Conservation (phyloP, 2,329 filamentous ascomycete species). For the Aspergillus proliferans region DNA sequence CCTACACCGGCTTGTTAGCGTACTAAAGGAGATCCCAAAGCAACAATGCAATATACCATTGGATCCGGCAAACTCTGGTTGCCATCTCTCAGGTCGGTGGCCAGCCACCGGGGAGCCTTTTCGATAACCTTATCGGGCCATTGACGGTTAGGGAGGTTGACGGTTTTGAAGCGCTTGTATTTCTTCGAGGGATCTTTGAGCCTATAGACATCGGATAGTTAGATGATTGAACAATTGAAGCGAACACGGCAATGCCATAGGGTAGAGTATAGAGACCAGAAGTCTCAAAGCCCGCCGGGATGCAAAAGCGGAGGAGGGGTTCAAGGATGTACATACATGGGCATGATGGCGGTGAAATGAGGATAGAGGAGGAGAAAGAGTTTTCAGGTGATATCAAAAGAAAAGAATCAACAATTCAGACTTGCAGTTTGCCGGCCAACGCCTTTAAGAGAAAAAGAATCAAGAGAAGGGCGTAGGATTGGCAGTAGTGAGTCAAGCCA, state of each 20-base stretch:
- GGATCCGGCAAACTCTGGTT: conserved; percentile 91
- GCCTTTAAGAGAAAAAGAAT: neutral
- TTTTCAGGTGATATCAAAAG: neutral
- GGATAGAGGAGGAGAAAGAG: conserved; percentile 1
- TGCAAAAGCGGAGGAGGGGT: conserved; percentile 1
- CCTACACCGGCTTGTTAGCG: conserved; percentile 46
- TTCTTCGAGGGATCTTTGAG: conserved; percentile 46
- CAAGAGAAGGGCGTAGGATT: conserved; percentile 1
- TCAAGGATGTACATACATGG: conserved; percentile 26
- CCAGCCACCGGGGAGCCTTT: conserved; percentile 84
- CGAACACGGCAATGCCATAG: neutral
- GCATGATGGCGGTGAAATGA: conserved; percentile 23
- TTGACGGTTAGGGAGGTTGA: conserved; percentile 49
- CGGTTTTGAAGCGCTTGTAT: conserved; percentile 42
- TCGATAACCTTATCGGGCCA: conserved; percentile 79
- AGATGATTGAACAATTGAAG: neutral
- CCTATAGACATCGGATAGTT: conserved; percentile 20
- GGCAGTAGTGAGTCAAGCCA: too few relatives aligned
- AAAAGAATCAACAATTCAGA: conserved; percentile 4
- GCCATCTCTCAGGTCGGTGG: conserved; percentile 81
- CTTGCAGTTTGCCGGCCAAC: neutral
- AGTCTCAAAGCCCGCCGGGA: too few relatives aligned
- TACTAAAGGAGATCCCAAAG: neutral
- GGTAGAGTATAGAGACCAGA: neutral
- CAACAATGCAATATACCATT: conserved; percentile 57